A percentile compares a stretch with the other conserved stretches of the same genome.
These are phyloP conservation scores for Dryadomyces quercivorus DNA, from an alignment of 2,329 filamentous ascomycete genomes.

Conservation along the genomic window DNA sequence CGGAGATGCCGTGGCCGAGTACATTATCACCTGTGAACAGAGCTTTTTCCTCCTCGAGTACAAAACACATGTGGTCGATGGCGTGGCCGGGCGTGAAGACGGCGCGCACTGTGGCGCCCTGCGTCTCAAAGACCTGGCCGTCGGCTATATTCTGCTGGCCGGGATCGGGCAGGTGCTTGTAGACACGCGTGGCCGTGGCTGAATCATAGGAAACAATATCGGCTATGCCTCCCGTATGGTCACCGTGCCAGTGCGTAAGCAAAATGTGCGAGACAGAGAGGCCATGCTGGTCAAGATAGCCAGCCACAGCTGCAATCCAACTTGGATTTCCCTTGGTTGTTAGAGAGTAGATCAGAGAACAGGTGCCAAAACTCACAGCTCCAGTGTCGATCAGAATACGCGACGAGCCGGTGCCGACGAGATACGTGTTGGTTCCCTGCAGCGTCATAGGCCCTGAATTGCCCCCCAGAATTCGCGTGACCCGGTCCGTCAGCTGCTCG, in stretches of 20 bases:
- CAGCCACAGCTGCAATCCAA: background rate
- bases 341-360: background rate
- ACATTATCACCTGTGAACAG: slow-evolving; percentile 89
- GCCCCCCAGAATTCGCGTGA: slow-evolving; percentile 29
- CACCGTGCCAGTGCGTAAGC: slow-evolving; percentile 64
- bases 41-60: slow-evolving; percentile 65
- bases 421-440: background rate
- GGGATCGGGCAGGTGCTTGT: slow-evolving; percentile 18
- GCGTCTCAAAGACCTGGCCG: slow-evolving; percentile 40
- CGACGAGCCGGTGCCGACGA: background rate
- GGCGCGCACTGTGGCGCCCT: slow-evolving; percentile 56
- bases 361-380: slow-evolving; percentile 9
- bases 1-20: slow-evolving; percentile 73
- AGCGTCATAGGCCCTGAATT: slow-evolving; percentile 26
- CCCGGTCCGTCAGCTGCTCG: slow-evolving; percentile 26
- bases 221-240: slow-evolving; percentile 55
- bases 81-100: slow-evolving; percentile 58
- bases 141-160: slow-evolving; percentile 24
- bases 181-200: slow-evolving; percentile 26
- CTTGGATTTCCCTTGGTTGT: background rate
- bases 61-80: slow-evolving; percentile 66
- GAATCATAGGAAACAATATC: slow-evolving; percentile 33
- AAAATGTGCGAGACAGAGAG: slow-evolving; percentile 33
- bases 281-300: slow-evolving; percentile 19
- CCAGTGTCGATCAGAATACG: background rate